These are phyloP conservation scores for Arachnomyces sp. DNA, from an alignment of 2,329 filamentous ascomycete species.

Conservation along the genomic window DNA sequence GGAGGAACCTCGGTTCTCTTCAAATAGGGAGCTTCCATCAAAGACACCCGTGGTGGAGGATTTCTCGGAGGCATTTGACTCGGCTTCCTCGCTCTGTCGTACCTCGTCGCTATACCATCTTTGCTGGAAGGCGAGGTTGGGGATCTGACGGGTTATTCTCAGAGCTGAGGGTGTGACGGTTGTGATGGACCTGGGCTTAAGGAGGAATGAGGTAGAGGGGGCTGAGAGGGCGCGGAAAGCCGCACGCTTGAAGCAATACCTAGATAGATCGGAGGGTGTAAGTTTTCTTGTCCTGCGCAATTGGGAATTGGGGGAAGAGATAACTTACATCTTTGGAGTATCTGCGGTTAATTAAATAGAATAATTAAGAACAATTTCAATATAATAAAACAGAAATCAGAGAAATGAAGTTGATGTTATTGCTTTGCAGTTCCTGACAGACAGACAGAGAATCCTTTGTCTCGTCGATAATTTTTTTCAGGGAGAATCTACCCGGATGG, in stretches of 20 bases:
- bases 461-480: no score
- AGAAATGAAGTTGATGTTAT: no score
- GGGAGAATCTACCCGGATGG: no score
- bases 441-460: no score
- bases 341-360: no score
- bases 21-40: background rate
- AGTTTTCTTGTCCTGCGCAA: no score
- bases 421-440: no score
- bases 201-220: conserved; percentile 35
- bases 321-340: no score
- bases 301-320: no score
- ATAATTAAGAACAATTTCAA: background rate
- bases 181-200: conserved; percentile 34
- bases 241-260: conserved; percentile 51
- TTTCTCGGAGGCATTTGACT: conserved; percentile 14
- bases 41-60: conserved; percentile 15
- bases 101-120: conserved; percentile 42
- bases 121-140: conserved; percentile 34
- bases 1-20: no score
- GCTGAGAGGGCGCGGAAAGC: conserved; percentile 47
- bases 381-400: background rate
- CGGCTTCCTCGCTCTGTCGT: conserved; percentile 18
- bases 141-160: conserved; percentile 32
- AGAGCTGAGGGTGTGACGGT: conserved; percentile 28
- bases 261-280: conserved; percentile 27